phyloP scores from a whole-genome alignment of 2,329 filamentous ascomycete genomes.

The Cladobotryum protrusum region DNA sequence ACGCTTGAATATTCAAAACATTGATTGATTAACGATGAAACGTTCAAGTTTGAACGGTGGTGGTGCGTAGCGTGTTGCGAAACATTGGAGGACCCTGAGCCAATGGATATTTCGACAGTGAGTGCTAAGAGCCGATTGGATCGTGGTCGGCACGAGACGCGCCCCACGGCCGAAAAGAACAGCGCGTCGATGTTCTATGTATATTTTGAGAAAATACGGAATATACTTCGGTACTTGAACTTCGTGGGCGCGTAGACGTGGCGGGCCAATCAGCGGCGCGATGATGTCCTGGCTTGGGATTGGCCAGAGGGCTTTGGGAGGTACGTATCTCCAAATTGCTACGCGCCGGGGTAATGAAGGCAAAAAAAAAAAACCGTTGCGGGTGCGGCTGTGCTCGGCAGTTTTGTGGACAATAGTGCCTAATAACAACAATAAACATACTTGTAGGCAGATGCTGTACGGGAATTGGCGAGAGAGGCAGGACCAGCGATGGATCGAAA shows the following conservation, averaged over 20 bases:
- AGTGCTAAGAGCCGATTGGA: constrained; percentile 11
- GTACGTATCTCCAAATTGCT: background rate
- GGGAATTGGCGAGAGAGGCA: background rate
- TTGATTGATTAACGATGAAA: constrained; percentile 4
- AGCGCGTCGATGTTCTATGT: no score
- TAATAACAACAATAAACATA: no score
- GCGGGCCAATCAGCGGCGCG: constrained; percentile 6
- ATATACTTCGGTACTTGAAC: no score
- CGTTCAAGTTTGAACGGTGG: background rate
- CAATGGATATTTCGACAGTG: background rate
- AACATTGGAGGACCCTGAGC: background rate
- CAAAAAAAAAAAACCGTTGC: no score
- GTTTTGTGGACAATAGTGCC: no score
- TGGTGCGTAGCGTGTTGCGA: constrained; percentile 2
- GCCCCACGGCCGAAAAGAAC: constrained; percentile 3
- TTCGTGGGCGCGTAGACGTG: background rate
- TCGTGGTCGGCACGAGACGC: background rate
- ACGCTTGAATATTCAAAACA: no score
- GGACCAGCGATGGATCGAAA: background rate
- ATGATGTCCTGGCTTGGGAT: constrained; percentile 1
- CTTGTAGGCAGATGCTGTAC: no score
- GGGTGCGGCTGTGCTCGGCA: no score
- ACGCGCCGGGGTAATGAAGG: constrained; percentile 5
- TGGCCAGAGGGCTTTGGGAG: background rate
- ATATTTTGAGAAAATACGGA: no score